Percentiles rank a stretch among this genome's conserved stretches.
Conservation (phyloP, 495 filamentous ascomycete genomes). For the Glonium stellatum region DNA sequence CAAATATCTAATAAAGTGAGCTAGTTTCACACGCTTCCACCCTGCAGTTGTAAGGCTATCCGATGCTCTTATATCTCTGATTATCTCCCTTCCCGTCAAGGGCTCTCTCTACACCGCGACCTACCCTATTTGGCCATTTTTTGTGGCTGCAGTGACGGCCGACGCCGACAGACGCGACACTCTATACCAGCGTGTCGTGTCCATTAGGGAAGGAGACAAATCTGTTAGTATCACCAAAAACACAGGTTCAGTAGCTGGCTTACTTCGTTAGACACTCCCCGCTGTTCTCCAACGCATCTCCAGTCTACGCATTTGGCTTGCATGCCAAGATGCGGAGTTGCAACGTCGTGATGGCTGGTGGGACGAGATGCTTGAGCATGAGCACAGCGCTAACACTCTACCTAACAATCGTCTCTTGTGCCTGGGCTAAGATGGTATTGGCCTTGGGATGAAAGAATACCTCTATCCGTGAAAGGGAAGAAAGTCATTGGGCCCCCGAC, state of each 20-base stretch:
- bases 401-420: slow-evolving; percentile 16
- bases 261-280: slow-evolving; percentile 8
- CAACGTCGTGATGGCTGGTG: slow-evolving; percentile 21
- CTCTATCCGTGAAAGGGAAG: too few relatives aligned
- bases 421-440: slow-evolving; percentile 10
- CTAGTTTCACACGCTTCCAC: slow-evolving; percentile 16
- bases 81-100: slow-evolving; percentile 23
- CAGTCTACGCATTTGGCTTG: slow-evolving; percentile 21
- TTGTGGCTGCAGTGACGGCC: slow-evolving; percentile 16
- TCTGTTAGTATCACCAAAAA: neutral
- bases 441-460: too few relatives aligned
- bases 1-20: neutral
- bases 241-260: too few relatives aligned
- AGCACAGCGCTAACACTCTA: slow-evolving; percentile 13
- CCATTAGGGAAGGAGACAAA: slow-evolving; percentile 21
- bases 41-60: slow-evolving; percentile 20
- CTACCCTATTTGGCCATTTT: slow-evolving; percentile 23
- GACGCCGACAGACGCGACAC: slow-evolving; percentile 19
- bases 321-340: slow-evolving; percentile 10
- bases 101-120: slow-evolving; percentile 21
- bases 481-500: too few relatives aligned
- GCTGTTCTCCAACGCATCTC: slow-evolving; percentile 19
- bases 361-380: slow-evolving; percentile 22
- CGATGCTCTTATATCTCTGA: slow-evolving; percentile 15
- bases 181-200: slow-evolving; percentile 21